Conservation (phyloP, 2,329 filamentous ascomycete species). For the Tolypocladium ovalisporum region DNA sequence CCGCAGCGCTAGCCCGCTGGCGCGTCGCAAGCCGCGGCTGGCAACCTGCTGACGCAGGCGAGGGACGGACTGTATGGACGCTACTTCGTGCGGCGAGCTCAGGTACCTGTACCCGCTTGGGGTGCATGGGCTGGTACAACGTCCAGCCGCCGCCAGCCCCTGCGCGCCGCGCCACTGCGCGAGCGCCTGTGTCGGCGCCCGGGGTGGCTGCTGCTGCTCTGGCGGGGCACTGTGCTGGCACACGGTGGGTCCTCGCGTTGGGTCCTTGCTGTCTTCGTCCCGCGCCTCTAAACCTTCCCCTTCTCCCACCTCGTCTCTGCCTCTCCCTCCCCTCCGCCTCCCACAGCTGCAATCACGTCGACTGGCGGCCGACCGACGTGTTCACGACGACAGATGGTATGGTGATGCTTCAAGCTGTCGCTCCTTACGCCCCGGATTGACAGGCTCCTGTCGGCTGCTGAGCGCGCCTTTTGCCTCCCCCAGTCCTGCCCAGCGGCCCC, state of each 20-base stretch:
- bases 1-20: neutral
- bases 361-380: constrained; percentile 7
- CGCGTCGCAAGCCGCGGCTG: neutral
- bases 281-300: constrained; percentile 10
- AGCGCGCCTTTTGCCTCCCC: constrained; percentile 12
- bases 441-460: constrained; percentile 16
- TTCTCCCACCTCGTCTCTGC: constrained; percentile 8
- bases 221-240: constrained; percentile 2
- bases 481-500: constrained; percentile 9
- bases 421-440: constrained; percentile 12
- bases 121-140: neutral
- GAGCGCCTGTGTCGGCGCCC: constrained; percentile 3
- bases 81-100: neutral
- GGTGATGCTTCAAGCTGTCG: constrained; percentile 14
- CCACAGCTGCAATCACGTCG: constrained; percentile 14
- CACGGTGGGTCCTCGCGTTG: constrained; percentile 4
- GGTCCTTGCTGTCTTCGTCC: constrained; percentile 5
- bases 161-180: constrained; percentile 1
- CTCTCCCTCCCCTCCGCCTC: constrained; percentile 1
- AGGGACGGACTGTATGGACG: too few species aligned
- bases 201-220: neutral
- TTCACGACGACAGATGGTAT: constrained; percentile 17
- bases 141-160: constrained; percentile 1
- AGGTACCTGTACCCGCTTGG: neutral
- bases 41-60: neutral